These are phyloP conservation scores for Phytophthora sansomeana DNA, from an alignment of 352 stramenopile genomes.

Conservation along the genomic window DNA sequence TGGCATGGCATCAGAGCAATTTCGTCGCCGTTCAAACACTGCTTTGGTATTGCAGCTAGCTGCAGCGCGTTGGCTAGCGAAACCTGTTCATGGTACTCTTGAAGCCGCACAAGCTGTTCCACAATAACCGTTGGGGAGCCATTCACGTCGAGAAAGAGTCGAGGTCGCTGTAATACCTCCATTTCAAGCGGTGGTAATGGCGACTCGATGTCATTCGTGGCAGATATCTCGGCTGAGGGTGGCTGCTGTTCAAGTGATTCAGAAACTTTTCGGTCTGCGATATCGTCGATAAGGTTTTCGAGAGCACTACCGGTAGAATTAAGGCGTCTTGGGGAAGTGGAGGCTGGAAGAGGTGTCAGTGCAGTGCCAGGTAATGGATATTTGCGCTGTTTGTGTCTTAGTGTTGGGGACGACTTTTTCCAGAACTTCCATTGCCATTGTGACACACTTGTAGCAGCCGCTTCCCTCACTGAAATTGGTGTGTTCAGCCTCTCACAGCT, in stretches of 20 bases:
- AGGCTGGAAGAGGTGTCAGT: slow-evolving; percentile 18
- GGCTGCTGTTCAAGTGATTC: background rate
- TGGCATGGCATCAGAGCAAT: slow-evolving; percentile 81
- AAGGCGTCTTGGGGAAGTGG: slow-evolving; percentile 12
- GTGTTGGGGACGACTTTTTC: slow-evolving; percentile 18
- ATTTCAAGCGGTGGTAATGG: slow-evolving; percentile 46
- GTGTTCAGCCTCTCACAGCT: slow-evolving; percentile 1
- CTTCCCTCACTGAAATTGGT: slow-evolving; percentile 13
- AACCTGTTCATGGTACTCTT: slow-evolving; percentile 40
- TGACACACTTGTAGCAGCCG: slow-evolving; percentile 8
- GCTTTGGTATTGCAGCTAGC: slow-evolving; percentile 56
- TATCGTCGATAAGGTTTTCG: slow-evolving; percentile 16
- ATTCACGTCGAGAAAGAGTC: slow-evolving; percentile 47
- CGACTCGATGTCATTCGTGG: background rate
- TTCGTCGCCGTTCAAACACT: slow-evolving; percentile 59
- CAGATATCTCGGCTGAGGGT: background rate
- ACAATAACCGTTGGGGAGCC: slow-evolving; percentile 27
- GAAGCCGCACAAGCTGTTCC: slow-evolving; percentile 64
- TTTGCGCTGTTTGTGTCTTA: slow-evolving; percentile 30
- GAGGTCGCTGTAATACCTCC: slow-evolving; percentile 51
- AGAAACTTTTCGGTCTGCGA: slow-evolving; percentile 15
- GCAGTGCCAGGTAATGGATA: slow-evolving; percentile 10
- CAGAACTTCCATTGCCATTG: slow-evolving; percentile 36
- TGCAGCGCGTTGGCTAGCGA: slow-evolving; percentile 44
- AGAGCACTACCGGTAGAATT: background rate